Base-by-base conservation (phyloP, 306 rosid species). In the Elaeagnus macrophylla region DNA sequence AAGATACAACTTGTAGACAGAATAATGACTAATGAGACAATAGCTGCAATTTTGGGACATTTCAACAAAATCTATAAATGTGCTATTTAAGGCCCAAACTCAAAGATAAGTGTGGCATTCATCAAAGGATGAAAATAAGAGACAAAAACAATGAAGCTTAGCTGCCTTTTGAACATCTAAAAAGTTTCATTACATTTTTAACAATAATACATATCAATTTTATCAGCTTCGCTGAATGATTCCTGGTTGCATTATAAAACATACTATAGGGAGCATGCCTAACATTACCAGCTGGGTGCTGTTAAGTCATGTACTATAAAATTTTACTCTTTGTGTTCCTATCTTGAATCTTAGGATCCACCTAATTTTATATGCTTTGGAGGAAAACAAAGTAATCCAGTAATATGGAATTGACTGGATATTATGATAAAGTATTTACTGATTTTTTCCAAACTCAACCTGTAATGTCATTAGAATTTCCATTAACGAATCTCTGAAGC, bases 201-300 rank as follows among this genome's bases (percentile, higher is more conserved):
- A 18, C 42, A 53, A 40, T 6, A 19, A 20, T 37, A 44, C 50
- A 32, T 8, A 53, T 54, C 7, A 40, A 51, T 54, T 40, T 62
- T 40, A 57, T 40, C 57, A 53, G 40, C 51, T 48, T 52, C 38
- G 15, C 55, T 32, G 49, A n/a, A 11, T 32, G 14, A 39, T 50
- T 18, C 36, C 54, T 18, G 37, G 43, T 13, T 51, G 32, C 48
- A 43, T 56, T 20, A 48, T 40, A 32, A 40, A 32, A 50, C 36
- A 56, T 36, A 19, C 48, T 16, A 48, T 20, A 12, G 35, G 51
- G 14, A 51, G 66, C 72, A 69, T 40, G 70, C 18, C 36, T 61
- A 59, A 69, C 69, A 61, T 75, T 73, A 66, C 66, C 76, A 70
- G 67, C 72, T 48, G 48, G 32, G 10, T 46, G 68, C 61, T 38